phyloP scores from a whole-genome alignment of 2,329 filamentous ascomycete species.

The Beauveria rudraprayagi region DNA sequence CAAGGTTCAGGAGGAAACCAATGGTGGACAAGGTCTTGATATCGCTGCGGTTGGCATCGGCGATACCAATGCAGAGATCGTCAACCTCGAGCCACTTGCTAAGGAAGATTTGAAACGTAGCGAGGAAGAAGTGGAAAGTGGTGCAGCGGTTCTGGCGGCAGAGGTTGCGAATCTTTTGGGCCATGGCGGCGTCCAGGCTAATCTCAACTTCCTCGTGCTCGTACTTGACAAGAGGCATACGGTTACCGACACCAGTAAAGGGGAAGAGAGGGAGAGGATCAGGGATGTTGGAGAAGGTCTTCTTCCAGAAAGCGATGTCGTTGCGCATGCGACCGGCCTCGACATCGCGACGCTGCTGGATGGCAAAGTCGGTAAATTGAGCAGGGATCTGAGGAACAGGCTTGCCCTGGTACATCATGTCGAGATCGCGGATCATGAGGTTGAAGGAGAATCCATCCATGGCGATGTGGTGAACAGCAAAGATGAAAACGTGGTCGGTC shows the following conservation, averaged over 20 bases:
- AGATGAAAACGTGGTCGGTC: conserved; percentile 31
- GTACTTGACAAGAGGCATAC: conserved; percentile 12
- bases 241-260: conserved; percentile 10
- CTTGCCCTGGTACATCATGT: conserved; percentile 30
- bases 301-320: conserved; percentile 17
- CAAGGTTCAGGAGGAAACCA: conserved; percentile 36
- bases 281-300: conserved; percentile 12
- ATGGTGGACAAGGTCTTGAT: conserved; percentile 23
- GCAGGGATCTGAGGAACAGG: conserved; percentile 19
- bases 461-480: conserved; percentile 41
- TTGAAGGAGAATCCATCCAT: conserved; percentile 41
- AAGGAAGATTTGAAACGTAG: conserved; percentile 28
- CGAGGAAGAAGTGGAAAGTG: conserved; percentile 40
- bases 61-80: conserved; percentile 37
- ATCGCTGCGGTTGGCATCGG: conserved; percentile 25
- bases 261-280: conserved; percentile 15
- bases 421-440: conserved; percentile 36
- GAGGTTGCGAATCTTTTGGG: conserved; percentile 13
- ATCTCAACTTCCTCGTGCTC: conserved; percentile 13
- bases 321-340: conserved; percentile 16
- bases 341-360: conserved; percentile 23
- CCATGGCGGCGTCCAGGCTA: conserved; percentile 10
- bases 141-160: conserved; percentile 16
- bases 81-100: conserved; percentile 20
- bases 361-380: conserved; percentile 28